These are phyloP conservation scores for Thielaviopsis ethacetica DNA, from an alignment of 2,329 filamentous ascomycete species.

Conservation along the genomic window DNA sequence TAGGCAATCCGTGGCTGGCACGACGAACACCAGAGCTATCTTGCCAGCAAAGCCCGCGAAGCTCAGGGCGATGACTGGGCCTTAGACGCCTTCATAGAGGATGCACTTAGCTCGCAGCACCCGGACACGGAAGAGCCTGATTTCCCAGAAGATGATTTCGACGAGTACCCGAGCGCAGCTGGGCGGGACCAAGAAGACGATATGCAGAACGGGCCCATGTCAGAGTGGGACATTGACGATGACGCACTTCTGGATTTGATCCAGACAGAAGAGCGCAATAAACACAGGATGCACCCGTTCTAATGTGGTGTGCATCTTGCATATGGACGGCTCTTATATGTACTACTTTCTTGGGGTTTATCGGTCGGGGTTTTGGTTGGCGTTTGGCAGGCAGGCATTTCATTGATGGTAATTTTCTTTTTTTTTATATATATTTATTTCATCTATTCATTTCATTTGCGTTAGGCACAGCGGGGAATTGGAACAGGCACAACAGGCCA, in stretches of 20 bases:
- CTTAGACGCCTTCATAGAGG: conserved; percentile 10
- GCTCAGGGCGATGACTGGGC: conserved; percentile 4
- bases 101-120: conserved; percentile 5
- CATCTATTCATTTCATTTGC: not conserved
- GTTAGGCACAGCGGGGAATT: not conserved
- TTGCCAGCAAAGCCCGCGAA: conserved; percentile 11
- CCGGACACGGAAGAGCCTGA: not conserved
- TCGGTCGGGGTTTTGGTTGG: not conserved
- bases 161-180: conserved; percentile 7
- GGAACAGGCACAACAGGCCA: not conserved
- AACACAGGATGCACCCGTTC: conserved; percentile 12
- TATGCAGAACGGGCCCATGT: conserved; percentile 3
- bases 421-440: not conserved
- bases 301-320: not conserved
- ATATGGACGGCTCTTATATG: conserved; percentile 7
- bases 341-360: not conserved
- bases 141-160: conserved; percentile 5
- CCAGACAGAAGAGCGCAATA: conserved; percentile 23
- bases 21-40: conserved; percentile 12
- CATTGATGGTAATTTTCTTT: not conserved
- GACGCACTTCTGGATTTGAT: conserved; percentile 34
- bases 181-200: not conserved
- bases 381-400: not conserved
- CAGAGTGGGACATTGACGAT: conserved; percentile 12
- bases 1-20: conserved; percentile 11